These are phyloP conservation scores for Lichtheimia hyalospora DNA, from an alignment of 371 early-diverging fungal species.

Conservation along the genomic window DNA sequence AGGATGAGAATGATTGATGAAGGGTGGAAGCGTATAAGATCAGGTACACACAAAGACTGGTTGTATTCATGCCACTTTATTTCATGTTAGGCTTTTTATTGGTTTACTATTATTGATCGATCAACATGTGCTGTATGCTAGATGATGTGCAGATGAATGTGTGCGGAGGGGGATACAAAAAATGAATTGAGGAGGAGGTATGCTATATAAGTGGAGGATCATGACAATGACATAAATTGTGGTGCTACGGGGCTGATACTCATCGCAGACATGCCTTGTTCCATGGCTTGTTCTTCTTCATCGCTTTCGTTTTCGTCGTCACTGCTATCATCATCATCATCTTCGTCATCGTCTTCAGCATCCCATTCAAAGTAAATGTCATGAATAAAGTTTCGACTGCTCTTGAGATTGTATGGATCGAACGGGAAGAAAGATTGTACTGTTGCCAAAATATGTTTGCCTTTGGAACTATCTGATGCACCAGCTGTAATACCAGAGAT, in stretches of 20 bases:
- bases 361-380: slow-evolving; percentile 72
- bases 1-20: no score
- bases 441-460: slow-evolving; percentile 25
- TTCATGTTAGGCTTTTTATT: no score
- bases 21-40: no score
- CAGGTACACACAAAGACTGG: no score
- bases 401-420: slow-evolving; percentile 84
- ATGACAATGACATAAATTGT: no score
- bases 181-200: no score
- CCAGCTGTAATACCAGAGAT: slow-evolving; percentile 31
- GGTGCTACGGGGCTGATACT: slow-evolving; percentile 48
- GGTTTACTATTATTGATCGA: no score
- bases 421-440: slow-evolving; percentile 94
- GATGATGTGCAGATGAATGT: no score
- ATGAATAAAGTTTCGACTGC: slow-evolving; percentile 61
- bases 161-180: no score
- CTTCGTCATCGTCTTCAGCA: slow-evolving; percentile 55
- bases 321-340: slow-evolving; percentile 37
- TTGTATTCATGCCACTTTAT: no score
- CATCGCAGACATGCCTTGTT: slow-evolving; percentile 58
- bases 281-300: slow-evolving; percentile 47
- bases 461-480: slow-evolving; percentile 9
- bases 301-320: slow-evolving; percentile 48
- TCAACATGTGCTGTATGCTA: no score
- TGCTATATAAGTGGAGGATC: no score